phyloP scores from a whole-genome alignment of 345 rosid species.

The Garcia nutans region DNA sequence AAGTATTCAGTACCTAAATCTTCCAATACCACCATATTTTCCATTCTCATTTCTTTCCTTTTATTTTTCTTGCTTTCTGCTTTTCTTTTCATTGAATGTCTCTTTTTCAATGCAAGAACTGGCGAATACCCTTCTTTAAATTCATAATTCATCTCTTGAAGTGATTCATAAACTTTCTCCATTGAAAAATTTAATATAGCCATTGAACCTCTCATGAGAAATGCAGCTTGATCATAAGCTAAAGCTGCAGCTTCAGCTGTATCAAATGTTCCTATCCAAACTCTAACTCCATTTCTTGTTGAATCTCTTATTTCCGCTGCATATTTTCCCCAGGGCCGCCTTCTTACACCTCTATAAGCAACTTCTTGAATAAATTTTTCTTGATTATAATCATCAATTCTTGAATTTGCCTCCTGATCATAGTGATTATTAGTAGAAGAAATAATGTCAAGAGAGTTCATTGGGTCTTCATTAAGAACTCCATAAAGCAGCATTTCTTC shows the following conservation, averaged over 20 bases:
- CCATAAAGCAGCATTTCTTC: constrained; percentile 60
- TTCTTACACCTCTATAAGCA: constrained; percentile 55
- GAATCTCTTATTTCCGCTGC: constrained; percentile 76
- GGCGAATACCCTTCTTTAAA: constrained; percentile 47
- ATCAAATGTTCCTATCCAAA: constrained; percentile 68
- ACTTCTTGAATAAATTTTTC: constrained; percentile 18
- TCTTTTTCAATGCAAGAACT: constrained; percentile 51
- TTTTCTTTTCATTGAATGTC: constrained; percentile 45
- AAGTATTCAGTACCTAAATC: constrained; percentile 62
- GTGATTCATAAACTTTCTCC: constrained; percentile 44
- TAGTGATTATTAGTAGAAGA: constrained; percentile 1
- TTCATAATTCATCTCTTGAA: constrained; percentile 38
- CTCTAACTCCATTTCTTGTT: constrained; percentile 57
- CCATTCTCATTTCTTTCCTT: constrained; percentile 21
- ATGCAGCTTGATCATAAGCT: constrained; percentile 73
- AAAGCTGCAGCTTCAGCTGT: constrained; percentile 67
- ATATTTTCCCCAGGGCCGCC: constrained; percentile 65
- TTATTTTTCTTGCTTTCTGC: constrained; percentile 39
- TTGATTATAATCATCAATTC: not conserved
- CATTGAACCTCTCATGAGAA: constrained; percentile 52
- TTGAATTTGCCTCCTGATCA: constrained; percentile 36
- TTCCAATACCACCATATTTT: constrained; percentile 50
- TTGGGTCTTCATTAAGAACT: constrained; percentile 36
- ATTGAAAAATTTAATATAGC: constrained; percentile 53
- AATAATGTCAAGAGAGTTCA: constrained; percentile 12